Base-by-base conservation (phyloP, 495 filamentous ascomycete genomes). In the Aspergillus sparsus region DNA sequence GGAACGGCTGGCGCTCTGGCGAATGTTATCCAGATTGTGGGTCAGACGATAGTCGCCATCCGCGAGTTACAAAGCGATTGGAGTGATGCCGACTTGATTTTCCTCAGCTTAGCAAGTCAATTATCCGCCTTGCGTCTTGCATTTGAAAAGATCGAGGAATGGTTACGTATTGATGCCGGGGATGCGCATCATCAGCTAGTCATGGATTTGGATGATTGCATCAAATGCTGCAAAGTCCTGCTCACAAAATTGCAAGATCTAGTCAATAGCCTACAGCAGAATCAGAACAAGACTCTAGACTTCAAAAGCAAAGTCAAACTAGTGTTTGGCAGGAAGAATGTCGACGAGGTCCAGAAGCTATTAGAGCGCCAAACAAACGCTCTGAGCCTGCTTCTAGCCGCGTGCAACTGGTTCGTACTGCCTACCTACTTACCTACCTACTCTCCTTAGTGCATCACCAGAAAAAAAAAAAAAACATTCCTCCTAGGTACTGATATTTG, bases 101-200 rank as follows among this genome's bases (percentile, higher is more conserved):
- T 53, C 18, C 51, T 53, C 33, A 53, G 51, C 15, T 37, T 53
- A 18, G 27, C 21, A 3, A 16, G 51, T 16, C 51, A 53, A 15
- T 35, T 53, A 39, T 53, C 51, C 18, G 33, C 51, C 15, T 16
- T 53, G 18, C 51, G 51, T 7, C 11, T 41, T 16, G 51, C 51
- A 15, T 53, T 53, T 32, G 16, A 32, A 8, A 53, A 53, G 18
- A 53, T 53, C 4, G 51, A 53, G 51, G 51, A 53, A 53, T 53
- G 51, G 51, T 37, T 39, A 35, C 13, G 6, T 1, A 36, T 15
- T 18, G 51, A 53, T n/a, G n/a, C 11, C 7, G 33, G 51, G 11
- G 9, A 13, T 9, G 35, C 34, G 5, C 34, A 53, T 12, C 34
- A 53, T 39, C 35, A 53, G 51, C 21, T 53, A n/a, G 51, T 41